A percentile compares a stretch with the other conserved stretches of the same genome.
Conservation (phyloP, 2,329 filamentous ascomycete genomes). For the Paramyrothecium sp. region DNA sequence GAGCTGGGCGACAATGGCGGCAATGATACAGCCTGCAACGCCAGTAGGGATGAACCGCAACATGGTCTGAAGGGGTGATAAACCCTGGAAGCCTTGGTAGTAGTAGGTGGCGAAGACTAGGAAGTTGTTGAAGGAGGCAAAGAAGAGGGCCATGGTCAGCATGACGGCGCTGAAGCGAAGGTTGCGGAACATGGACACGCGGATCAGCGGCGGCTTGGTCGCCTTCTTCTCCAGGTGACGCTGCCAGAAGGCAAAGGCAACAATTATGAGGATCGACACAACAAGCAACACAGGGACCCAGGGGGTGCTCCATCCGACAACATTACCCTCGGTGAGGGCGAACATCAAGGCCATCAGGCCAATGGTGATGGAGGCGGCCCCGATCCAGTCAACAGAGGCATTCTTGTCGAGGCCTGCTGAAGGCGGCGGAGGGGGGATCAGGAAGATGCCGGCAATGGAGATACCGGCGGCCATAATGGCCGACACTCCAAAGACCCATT, state of each 20-base stretch:
- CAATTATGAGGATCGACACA: constrained; percentile 54
- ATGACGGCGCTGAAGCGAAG: constrained; percentile 61
- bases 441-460: constrained; percentile 53
- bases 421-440: constrained; percentile 51
- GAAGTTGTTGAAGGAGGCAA: constrained; percentile 66
- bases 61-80: constrained; percentile 63
- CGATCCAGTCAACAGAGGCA: constrained; percentile 62
- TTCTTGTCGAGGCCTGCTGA: constrained; percentile 17
- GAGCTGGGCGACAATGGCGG: constrained; percentile 54
- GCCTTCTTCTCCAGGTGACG: constrained; percentile 33
- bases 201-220: constrained; percentile 57
- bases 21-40: constrained; percentile 56
- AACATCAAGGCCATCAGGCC: constrained; percentile 64
- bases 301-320: constrained; percentile 63
- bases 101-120: constrained; percentile 68
- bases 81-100: constrained; percentile 65
- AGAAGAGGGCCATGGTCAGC: constrained; percentile 65
- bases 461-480: constrained; percentile 59
- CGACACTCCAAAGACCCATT: constrained; percentile 65
- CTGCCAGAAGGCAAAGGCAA: constrained; percentile 61
- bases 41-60: constrained; percentile 68
- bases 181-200: constrained; percentile 62
- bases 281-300: constrained; percentile 62
- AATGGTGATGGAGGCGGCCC: constrained; percentile 60
- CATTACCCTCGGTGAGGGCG: constrained; percentile 67